Evolutionary conservation across 495 filamentous ascomycete species (phyloP), one percentile per base, ranked within the genome.

Genomic region (Hypoxylon cercidicola): DNA sequence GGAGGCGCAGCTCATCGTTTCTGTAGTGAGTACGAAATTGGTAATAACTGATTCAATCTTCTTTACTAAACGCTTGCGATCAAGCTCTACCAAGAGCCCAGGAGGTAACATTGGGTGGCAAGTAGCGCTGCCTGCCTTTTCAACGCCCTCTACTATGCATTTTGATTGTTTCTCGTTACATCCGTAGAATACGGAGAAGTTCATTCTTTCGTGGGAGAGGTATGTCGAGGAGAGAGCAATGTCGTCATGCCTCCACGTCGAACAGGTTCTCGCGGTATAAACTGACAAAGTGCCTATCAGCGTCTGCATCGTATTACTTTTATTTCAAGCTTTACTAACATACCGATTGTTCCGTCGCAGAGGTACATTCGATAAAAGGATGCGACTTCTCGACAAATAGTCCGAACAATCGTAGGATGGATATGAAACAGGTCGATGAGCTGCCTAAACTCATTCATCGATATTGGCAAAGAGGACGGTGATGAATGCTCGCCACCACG

Each of bases 211-310:
- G 8, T 51, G 44, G n/a, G 15, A 9, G 13, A 66, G 13, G 21
- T 66, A 60, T 16, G 51, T 60, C 10, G 62, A 66, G 0, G 62
- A 66, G 4, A 66, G 7, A 9, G 55, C 62, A 34, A 66, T 51
- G 25, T 60, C 55, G 25, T 60, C 55, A 13, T 47, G 8, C 32
- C 21, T 10, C 49, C 55, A 60, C 30, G 25, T 25, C 0, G 55
- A 19, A 30, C 62, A 55, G 25, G 28, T 65, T 39, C 62, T 55
- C 13, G 55, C 55, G 1, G 62, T 55, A 7, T 60, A 65, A 12
- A 45, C 62, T 65, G 9, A 1, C 3, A 25, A 25, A 25, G 23
- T 44, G 7, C 15, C 1, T 9, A 19, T 58, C 32, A 40, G 30
- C 21, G 16, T 15, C n/a, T 9, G 48, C 21, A 28, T 15, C n/a